phyloP scores from a whole-genome alignment of 495 filamentous ascomycete genomes.

The Xylaria palmicola region DNA sequence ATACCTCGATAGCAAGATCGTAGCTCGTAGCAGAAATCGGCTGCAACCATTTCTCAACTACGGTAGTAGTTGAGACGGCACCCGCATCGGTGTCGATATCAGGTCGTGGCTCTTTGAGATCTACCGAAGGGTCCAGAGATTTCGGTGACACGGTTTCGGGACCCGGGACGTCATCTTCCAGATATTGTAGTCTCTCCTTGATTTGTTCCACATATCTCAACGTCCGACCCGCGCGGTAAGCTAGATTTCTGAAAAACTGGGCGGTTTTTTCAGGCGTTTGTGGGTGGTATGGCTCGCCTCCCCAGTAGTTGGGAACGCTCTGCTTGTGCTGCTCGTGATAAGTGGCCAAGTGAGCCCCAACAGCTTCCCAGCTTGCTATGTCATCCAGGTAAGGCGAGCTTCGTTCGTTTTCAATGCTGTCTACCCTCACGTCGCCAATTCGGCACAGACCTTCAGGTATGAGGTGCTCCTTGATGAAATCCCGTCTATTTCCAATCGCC shows the following conservation, averaged over 20 bases:
- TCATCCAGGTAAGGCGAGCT: neutral
- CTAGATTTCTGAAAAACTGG: slow-evolving; percentile 32
- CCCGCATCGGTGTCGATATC: neutral
- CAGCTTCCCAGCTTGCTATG: slow-evolving; percentile 11
- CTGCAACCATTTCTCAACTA: slow-evolving; percentile 19
- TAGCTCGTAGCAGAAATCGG: slow-evolving; percentile 17
- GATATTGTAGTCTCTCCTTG: slow-evolving; percentile 19
- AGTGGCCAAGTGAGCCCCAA: slow-evolving; percentile 2
- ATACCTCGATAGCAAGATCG: slow-evolving; percentile 11
- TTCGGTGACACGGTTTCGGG: neutral
- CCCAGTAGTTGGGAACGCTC: neutral
- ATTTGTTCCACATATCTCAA: slow-evolving; percentile 22
- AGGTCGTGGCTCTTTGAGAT: slow-evolving; percentile 16
- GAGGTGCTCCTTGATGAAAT: slow-evolving; percentile 5
- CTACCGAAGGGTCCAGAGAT: slow-evolving; percentile 7
- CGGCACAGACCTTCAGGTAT: slow-evolving; percentile 3
- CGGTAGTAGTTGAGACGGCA: neutral
- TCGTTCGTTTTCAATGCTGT: neutral
- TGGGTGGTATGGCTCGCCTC: neutral
- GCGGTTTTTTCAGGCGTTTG: slow-evolving; percentile 24
- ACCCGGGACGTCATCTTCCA: neutral
- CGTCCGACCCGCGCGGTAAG: slow-evolving; percentile 30
- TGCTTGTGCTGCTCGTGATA: slow-evolving; percentile 5
- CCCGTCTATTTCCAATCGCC: neutral
- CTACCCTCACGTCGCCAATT: neutral